These are phyloP conservation scores for Xylaria intraflava DNA, from an alignment of 495 filamentous ascomycete species.

Conservation along the genomic window DNA sequence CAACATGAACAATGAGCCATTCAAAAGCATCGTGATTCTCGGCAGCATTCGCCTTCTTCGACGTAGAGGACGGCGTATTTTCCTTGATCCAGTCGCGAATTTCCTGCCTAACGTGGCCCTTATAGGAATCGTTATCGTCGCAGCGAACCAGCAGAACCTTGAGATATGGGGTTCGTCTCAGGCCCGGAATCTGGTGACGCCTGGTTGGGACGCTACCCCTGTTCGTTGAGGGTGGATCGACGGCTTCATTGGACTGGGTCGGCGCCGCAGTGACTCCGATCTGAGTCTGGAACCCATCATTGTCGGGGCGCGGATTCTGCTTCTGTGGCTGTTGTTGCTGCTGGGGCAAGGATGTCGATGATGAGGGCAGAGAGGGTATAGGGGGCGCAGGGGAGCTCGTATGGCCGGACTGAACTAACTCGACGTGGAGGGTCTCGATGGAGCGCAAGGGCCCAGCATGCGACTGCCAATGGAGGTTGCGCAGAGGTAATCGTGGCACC, in stretches of 20 bases:
- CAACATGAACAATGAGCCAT: constrained; percentile 90
- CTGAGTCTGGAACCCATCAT: constrained; percentile 49
- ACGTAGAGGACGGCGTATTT: constrained; percentile 49
- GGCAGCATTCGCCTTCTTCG: constrained; percentile 37
- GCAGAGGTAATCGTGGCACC: constrained; percentile 73
- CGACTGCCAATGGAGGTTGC: constrained; percentile 94
- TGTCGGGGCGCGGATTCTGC: constrained; percentile 25
- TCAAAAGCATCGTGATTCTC: constrained; percentile 95
- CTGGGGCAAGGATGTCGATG: constrained; percentile 3
- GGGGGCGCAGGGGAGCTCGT: constrained; percentile 34
- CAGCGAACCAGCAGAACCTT: constrained; percentile 85
- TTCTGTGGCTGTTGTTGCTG: neutral
- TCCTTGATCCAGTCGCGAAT: constrained; percentile 87
- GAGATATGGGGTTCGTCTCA: constrained; percentile 89
- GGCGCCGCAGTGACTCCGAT: constrained; percentile 18
- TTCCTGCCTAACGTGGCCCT: constrained; percentile 63
- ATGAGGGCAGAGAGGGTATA: constrained; percentile 29
- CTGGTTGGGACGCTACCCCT: constrained; percentile 35
- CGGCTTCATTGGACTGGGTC: constrained; percentile 27
- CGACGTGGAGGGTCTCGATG: constrained; percentile 85
- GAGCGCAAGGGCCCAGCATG: constrained; percentile 82
- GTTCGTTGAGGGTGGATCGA: constrained; percentile 19
- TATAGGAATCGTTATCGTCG: constrained; percentile 93
- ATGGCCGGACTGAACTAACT: constrained; percentile 58
- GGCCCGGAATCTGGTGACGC: constrained; percentile 89